Evolutionary conservation across 1,139 yeast species (phyloP), one percentile per base, ranked within the genome.

Genomic region (Meyerozyma athensensis): DNA sequence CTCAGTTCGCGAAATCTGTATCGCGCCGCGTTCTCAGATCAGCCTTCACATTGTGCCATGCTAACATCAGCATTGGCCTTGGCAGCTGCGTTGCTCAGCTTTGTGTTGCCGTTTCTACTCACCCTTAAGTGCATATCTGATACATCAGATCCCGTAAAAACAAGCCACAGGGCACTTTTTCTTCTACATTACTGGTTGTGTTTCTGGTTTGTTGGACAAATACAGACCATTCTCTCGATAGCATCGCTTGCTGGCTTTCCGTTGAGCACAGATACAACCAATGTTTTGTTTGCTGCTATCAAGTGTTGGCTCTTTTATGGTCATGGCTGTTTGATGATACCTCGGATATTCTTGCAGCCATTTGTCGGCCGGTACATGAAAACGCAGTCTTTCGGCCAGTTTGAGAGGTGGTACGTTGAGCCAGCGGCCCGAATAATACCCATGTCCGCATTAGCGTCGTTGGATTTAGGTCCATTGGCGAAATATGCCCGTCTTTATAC

Each of bases 271-370:
- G 31, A 19, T 12, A 21, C 8, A 10, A 26, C 8, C 5, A 30
- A 18, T 6, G 24, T 6, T 7, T 34, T 5, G 18, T 30, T 23
- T 21, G 36, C 21, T 10, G 26, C 20, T 5, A 13, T 38, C n/a
- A 35, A 36, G 10, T 18, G 39, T 17, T 44, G 47, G 47, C 35
- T 44, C 36, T 44, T 44, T 31, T 44, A 41, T 30, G 37, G 38
- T 26, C 43, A 41, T 20, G 47, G 47, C 13, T 44, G 47, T 35
- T 30, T 39, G 18, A 39, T 44, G 22, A 24, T 35, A 9, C 20
- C 32, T 9, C 28, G 28, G 7, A 17, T 24, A 17, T 24, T 24
- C 9, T 24, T 24, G 28, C 28, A 24, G 5, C 28, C 28, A 24
- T 24, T 24, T 17, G 4, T 24, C 5, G 12, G 28, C 13, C 28